Percentiles rank a stretch among this genome's conserved stretches.
phyloP scores from a whole-genome alignment of 2,329 filamentous ascomycete genomes.

The Colletotrichum higginsianum region DNA sequence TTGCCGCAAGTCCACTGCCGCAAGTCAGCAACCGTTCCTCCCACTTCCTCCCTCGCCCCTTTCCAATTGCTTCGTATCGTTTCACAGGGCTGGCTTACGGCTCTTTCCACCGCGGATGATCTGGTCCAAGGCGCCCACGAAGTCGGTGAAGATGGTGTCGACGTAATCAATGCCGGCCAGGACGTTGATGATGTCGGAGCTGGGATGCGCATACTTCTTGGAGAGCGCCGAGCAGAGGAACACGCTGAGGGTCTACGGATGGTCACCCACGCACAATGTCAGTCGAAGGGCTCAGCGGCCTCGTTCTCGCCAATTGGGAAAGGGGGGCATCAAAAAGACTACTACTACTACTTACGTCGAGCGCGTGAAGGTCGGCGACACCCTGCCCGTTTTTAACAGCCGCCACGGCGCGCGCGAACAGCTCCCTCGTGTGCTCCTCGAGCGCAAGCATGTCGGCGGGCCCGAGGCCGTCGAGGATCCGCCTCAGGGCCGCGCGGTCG shows the following conservation, averaged over 20 bases:
- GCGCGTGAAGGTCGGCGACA: slow-evolving; percentile 81
- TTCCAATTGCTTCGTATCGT: not conserved
- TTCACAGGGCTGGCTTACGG: slow-evolving; percentile 64
- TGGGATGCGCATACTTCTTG: slow-evolving; percentile 95
- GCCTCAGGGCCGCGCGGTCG: slow-evolving; percentile 77
- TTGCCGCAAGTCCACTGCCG: slow-evolving; percentile 79
- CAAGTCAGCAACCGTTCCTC: slow-evolving; percentile 46
- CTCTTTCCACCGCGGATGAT: slow-evolving; percentile 83
- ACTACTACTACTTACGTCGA: slow-evolving; percentile 77
- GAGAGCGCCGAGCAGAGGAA: slow-evolving; percentile 87
- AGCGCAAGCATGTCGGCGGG: slow-evolving; percentile 83
- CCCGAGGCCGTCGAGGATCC: slow-evolving; percentile 77
- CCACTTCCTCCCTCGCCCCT: not conserved
- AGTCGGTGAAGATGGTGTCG: slow-evolving; percentile 88
- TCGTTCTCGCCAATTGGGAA: no score
- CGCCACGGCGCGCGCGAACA: slow-evolving; percentile 82
- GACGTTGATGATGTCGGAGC: slow-evolving; percentile 92
- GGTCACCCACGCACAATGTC: no score
- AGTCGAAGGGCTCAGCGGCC: no score
- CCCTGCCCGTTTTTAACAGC: slow-evolving; percentile 74
- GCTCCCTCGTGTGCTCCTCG: slow-evolving; percentile 83
- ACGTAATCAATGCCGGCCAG: slow-evolving; percentile 91
- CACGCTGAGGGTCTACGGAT: slow-evolving; percentile 83
- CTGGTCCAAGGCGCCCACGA: slow-evolving; percentile 86
- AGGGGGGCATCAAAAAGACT: no score